Evolutionary conservation across 2,329 filamentous ascomycete genomes (phyloP).

Genomic region (Xylaria multiplex): DNA sequence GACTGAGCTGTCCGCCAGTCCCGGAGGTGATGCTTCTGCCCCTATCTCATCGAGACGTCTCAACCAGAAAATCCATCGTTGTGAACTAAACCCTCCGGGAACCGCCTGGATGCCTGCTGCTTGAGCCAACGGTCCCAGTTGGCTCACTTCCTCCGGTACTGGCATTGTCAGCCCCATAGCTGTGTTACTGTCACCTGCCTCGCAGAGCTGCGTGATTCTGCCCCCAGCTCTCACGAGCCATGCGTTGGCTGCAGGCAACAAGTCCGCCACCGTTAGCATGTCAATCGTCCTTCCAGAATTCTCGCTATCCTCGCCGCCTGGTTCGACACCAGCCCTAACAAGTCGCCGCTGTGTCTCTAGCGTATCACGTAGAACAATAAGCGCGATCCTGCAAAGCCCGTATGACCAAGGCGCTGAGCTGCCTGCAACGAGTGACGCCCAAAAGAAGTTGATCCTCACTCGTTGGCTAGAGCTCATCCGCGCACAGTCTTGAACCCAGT

Average conservation of each 20-base stretch:
- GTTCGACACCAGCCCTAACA: conserved; percentile 35
- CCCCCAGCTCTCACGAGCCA: conserved; percentile 39
- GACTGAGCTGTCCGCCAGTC: conserved; percentile 19
- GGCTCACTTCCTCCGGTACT: conserved; percentile 32
- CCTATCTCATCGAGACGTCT: conserved; percentile 40
- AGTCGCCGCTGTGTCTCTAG: conserved; percentile 37
- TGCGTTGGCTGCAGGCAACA: conserved; percentile 35
- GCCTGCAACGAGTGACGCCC: conserved; percentile 35
- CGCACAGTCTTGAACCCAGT: conserved; percentile 41
- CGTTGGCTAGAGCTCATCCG: conserved; percentile 40
- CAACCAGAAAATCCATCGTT: conserved; percentile 42
- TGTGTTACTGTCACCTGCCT: conserved; percentile 34
- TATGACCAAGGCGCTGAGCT: conserved; percentile 39
- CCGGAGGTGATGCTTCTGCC: conserved; percentile 32
- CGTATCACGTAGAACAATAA: conserved; percentile 39
- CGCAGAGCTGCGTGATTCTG: conserved; percentile 39
- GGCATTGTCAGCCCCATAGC: conserved; percentile 15
- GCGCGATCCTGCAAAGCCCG: conserved; percentile 38
- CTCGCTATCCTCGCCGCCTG: conserved; percentile 40
- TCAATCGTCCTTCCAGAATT: conserved; percentile 36
- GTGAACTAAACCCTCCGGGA: conserved; percentile 36
- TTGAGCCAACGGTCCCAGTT: conserved; percentile 34
- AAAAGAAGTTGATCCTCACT: conserved; percentile 36
- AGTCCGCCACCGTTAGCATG: conserved; percentile 39
- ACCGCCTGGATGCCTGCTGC: conserved; percentile 35